Evolutionary conservation across 352 stramenopile genomes (phyloP).

Genomic region (Blastocystis hominis): DNA sequence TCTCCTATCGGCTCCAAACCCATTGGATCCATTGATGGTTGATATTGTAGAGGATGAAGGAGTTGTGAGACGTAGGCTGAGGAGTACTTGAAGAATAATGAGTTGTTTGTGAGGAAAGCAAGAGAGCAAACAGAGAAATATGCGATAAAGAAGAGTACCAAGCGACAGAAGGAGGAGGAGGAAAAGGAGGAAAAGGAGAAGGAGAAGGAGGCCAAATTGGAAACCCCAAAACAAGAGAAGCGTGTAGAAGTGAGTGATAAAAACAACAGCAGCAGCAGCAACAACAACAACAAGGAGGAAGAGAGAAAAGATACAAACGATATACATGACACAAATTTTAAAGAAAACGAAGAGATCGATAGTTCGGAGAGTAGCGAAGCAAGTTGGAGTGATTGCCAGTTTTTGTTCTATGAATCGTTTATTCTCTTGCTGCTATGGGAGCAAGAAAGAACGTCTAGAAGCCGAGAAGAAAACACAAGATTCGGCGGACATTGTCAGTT

Average conservation of each 20-base stretch:
- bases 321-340: too few species aligned
- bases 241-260: background rate
- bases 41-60: constrained; percentile 6
- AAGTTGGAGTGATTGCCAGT: constrained; percentile 41
- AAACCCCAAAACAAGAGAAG: background rate
- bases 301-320: background rate
- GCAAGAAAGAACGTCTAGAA: background rate
- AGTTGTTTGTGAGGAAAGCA: background rate
- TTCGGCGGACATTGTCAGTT: background rate
- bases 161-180: background rate
- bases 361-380: constrained; percentile 17
- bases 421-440: background rate
- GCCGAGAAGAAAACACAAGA: background rate
- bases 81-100: constrained; percentile 30
- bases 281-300: background rate
- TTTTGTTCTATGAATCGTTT: constrained; percentile 16
- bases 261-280: background rate
- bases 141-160: background rate
- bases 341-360: background rate
- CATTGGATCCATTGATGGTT: constrained; percentile 10
- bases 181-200: background rate
- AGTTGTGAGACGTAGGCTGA: background rate
- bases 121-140: background rate
- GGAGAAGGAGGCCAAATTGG: background rate
- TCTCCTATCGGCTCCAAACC: constrained; percentile 2